These are phyloP conservation scores for Aureobasidium sp. DNA, from an alignment of 2,329 filamentous ascomycete species.

Conservation along the genomic window DNA sequence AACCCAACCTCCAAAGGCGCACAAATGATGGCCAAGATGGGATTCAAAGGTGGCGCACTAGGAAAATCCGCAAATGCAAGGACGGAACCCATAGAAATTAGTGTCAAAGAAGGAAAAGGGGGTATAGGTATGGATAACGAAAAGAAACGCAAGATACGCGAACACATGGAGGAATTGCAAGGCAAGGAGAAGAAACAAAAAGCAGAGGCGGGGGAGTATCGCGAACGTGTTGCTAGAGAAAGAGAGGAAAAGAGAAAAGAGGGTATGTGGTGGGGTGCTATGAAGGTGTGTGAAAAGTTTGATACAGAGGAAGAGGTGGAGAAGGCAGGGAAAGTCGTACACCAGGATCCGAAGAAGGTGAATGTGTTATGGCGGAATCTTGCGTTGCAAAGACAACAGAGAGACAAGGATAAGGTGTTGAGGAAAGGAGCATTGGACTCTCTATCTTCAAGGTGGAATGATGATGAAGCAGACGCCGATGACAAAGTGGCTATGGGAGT, in stretches of 20 bases:
- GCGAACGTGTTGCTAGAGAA: slow-evolving; percentile 64
- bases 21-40: slow-evolving; percentile 95
- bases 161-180: slow-evolving; percentile 49
- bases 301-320: slow-evolving; percentile 46
- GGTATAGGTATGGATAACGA: slow-evolving; percentile 81
- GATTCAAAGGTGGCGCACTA: slow-evolving; percentile 72
- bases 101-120: slow-evolving; percentile 68
- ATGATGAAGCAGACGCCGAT: slow-evolving; percentile 58
- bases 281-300: slow-evolving; percentile 74
- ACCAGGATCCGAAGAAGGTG: slow-evolving; percentile 36
- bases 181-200: slow-evolving; percentile 52
- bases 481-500: slow-evolving; percentile 63
- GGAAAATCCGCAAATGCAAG: slow-evolving; percentile 46
- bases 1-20: slow-evolving; percentile 73
- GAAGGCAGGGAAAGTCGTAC: background rate
- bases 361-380: slow-evolving; percentile 76
- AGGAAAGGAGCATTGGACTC: slow-evolving; percentile 60
- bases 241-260: slow-evolving; percentile 62
- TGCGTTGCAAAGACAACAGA: slow-evolving; percentile 60
- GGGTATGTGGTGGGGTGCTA: slow-evolving; percentile 65
- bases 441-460: slow-evolving; percentile 50
- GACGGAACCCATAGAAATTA: slow-evolving; percentile 68
- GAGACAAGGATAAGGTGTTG: slow-evolving; percentile 60
- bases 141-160: slow-evolving; percentile 61
- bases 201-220: slow-evolving; percentile 62